Evolutionary conservation across 805 yeast species (phyloP).

Genomic region (Candida tallmaniae): DNA sequence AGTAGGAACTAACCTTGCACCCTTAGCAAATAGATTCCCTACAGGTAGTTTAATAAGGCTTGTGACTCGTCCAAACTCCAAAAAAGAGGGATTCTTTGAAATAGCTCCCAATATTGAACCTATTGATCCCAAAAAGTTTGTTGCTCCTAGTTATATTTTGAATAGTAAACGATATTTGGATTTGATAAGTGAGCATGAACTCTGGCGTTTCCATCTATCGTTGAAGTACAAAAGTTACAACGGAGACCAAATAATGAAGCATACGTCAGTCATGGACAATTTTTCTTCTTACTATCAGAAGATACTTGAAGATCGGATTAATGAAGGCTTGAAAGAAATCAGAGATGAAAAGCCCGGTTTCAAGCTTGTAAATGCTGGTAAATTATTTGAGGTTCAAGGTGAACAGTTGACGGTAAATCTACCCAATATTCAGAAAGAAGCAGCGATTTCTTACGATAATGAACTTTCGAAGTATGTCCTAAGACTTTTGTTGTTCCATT

Average conservation of each 20-base stretch:
- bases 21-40: constrained; percentile 21
- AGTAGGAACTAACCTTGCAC: constrained; percentile 22
- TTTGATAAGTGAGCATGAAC: constrained; percentile 12
- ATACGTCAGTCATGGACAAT: neutral
- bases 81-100: neutral
- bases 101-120: constrained; percentile 12
- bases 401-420: constrained; percentile 14
- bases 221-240: constrained; percentile 20
- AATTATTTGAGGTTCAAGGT: constrained; percentile 8
- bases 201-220: constrained; percentile 22
- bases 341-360: no score
- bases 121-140: constrained; percentile 1
- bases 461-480: constrained; percentile 13
- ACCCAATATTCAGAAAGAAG: constrained; percentile 9
- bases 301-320: constrained; percentile 13
- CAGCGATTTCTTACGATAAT: constrained; percentile 15
- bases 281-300: constrained; percentile 4
- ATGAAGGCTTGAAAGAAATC: constrained; percentile 6
- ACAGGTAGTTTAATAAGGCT: constrained; percentile 19
- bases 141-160: constrained; percentile 23
- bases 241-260: constrained; percentile 6
- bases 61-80: constrained; percentile 1
- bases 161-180: constrained; percentile 18
- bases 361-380: constrained; percentile 9
- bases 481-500: constrained; percentile 9